Conservation (phyloP, 2,329 filamentous ascomycete species). For the Dothideomycetidae sp. region DNA sequence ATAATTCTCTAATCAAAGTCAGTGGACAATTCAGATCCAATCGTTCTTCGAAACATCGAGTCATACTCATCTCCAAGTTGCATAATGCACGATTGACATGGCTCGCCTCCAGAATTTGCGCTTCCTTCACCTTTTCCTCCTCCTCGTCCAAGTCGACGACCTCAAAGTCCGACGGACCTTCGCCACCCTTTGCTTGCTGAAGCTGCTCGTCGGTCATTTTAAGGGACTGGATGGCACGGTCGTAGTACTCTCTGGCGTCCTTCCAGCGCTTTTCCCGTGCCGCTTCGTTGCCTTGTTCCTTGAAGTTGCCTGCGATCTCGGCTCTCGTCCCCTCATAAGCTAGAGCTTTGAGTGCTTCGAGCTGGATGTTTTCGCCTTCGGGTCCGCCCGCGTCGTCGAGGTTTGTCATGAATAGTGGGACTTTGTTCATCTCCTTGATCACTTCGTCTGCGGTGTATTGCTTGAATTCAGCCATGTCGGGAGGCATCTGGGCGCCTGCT, state of each 20-base stretch:
- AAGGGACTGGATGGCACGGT: slow-evolving; percentile 66
- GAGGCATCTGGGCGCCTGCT: slow-evolving; percentile 37
- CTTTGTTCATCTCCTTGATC: slow-evolving; percentile 49
- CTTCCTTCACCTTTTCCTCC: slow-evolving; percentile 47
- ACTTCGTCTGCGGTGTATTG: slow-evolving; percentile 46
- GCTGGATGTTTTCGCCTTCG: slow-evolving; percentile 60
- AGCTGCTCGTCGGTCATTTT: slow-evolving; percentile 29
- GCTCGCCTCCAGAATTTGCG: slow-evolving; percentile 55
- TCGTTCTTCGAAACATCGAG: slow-evolving; percentile 8
- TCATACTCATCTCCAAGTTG: slow-evolving; percentile 63
- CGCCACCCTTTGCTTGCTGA: slow-evolving; percentile 6
- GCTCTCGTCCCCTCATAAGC: slow-evolving; percentile 83
- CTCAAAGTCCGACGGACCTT: slow-evolving; percentile 26
- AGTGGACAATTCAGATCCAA: neutral
- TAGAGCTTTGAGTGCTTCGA: slow-evolving; percentile 78
- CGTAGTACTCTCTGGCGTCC: slow-evolving; percentile 85
- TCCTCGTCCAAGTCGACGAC: slow-evolving; percentile 42
- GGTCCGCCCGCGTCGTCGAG: slow-evolving; percentile 49
- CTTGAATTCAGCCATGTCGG: slow-evolving; percentile 42
- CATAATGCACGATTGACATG: slow-evolving; percentile 82
- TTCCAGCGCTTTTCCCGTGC: slow-evolving; percentile 59
- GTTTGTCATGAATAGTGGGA: slow-evolving; percentile 91
- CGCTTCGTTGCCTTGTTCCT: slow-evolving; percentile 82
- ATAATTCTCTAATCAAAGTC: slow-evolving; percentile 52
- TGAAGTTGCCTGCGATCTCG: slow-evolving; percentile 73